Conservation (phyloP, 192 early-diverging fungal genomes). For the Umbelopsis sp. region DNA sequence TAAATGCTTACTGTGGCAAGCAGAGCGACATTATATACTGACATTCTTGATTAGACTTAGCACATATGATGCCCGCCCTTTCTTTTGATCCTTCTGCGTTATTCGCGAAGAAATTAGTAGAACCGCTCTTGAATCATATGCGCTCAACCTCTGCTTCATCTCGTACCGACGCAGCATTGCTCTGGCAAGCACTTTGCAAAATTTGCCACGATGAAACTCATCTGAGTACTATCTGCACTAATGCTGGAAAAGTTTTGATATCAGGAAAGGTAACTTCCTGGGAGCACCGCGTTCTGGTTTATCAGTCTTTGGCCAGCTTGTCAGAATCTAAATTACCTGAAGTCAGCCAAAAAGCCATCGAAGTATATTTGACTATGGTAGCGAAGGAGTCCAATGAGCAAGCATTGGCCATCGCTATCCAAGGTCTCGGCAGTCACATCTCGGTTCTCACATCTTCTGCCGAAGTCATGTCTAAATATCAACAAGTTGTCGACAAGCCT, state of each 20-base stretch:
- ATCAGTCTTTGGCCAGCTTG: conserved; percentile 50
- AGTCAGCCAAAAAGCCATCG: conserved; percentile 53
- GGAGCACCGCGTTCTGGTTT: conserved; percentile 72
- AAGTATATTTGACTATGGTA: conserved; percentile 67
- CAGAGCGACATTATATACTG: not conserved
- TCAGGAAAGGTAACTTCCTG: conserved; percentile 59
- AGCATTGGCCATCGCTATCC: conserved; percentile 62
- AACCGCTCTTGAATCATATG: conserved; percentile 65
- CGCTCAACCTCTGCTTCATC: conserved; percentile 66
- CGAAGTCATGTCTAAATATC: conserved; percentile 27
- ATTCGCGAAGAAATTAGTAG: conserved; percentile 66
- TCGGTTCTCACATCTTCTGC: conserved; percentile 50
- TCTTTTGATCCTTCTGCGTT: conserved; percentile 63
- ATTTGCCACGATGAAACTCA: conserved; percentile 50
- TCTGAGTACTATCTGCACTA: conserved; percentile 60
- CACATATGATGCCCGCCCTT: conserved; percentile 50
- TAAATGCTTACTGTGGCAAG: not conserved
- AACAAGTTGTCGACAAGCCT: conserved; percentile 44
- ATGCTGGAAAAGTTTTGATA: conserved; percentile 63
- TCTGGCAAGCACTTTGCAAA: conserved; percentile 62
- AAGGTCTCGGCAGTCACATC: conserved; percentile 60
- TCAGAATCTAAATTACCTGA: conserved; percentile 43
- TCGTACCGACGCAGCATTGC: conserved; percentile 54
- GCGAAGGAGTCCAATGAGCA: conserved; percentile 80
- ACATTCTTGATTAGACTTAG: conserved; percentile 51